Conservation (phyloP, 2,329 filamentous ascomycete species). For the Metarhizium sp. region DNA sequence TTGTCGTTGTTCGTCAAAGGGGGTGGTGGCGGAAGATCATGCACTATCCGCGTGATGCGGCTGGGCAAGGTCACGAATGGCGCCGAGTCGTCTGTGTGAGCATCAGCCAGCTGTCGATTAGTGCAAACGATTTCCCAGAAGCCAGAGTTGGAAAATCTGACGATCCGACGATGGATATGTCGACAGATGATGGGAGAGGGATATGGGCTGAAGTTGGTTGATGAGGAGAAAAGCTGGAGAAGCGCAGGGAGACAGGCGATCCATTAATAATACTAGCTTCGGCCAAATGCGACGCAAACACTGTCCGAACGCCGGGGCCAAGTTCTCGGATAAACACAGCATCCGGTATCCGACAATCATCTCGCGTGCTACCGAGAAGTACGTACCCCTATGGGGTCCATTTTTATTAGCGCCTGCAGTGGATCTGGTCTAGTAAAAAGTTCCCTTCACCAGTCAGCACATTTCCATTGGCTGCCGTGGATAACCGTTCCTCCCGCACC, state of each 20-base stretch:
- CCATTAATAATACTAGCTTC: constrained; percentile 2
- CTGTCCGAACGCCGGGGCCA: background rate
- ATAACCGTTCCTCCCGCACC: constrained; percentile 15
- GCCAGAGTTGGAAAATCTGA: background rate
- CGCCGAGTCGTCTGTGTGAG: background rate
- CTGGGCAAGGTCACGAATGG: background rate
- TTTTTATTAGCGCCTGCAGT: background rate
- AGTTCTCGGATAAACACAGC: background rate
- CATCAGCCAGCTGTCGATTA: background rate
- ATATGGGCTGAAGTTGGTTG: constrained; percentile 1
- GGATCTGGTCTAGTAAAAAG: background rate
- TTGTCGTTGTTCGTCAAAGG: constrained; percentile 1
- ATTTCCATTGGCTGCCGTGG: constrained; percentile 19
- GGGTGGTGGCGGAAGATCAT: background rate
- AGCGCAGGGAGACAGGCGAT: background rate
- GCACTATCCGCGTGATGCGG: background rate
- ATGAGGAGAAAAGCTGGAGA: constrained; percentile 1
- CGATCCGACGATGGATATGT: background rate
- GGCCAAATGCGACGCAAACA: background rate
- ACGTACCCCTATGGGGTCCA: too few relatives aligned
- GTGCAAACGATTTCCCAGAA: background rate
- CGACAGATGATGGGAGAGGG: background rate
- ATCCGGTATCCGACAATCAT: background rate
- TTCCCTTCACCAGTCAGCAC: background rate
- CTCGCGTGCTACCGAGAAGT: background rate